Evolutionary conservation across 768 basidiomycete genomes (phyloP).

Genomic region (Cystobasidiopsis lactophilus): DNA sequence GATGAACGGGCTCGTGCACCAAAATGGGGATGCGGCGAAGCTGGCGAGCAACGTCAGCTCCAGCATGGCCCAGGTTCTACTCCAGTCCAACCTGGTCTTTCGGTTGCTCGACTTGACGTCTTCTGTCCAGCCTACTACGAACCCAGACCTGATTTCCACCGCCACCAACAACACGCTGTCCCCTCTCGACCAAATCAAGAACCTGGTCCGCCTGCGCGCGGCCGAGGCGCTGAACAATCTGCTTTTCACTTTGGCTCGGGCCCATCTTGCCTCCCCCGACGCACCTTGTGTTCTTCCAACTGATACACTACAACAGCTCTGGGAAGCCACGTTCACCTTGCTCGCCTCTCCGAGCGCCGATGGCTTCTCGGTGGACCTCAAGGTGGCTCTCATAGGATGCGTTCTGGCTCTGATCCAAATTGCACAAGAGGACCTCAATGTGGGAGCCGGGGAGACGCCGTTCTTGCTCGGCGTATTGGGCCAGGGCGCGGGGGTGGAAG

Average conservation of each 20-base stretch:
- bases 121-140: slow-evolving; percentile 23
- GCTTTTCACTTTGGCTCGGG: slow-evolving; percentile 23
- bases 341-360: background rate
- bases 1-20: background rate
- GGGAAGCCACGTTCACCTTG: slow-evolving; percentile 4
- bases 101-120: slow-evolving; percentile 22
- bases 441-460: slow-evolving; percentile 18
- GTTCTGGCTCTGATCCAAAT: slow-evolving; percentile 1
- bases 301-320: background rate
- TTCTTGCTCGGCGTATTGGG: slow-evolving; percentile 15
- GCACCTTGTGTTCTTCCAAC: slow-evolving; percentile 1
- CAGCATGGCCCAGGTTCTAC: background rate
- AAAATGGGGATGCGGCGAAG: background rate
- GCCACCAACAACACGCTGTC: background rate
- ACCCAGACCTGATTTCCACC: slow-evolving; percentile 13
- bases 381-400: slow-evolving; percentile 3
- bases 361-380: background rate
- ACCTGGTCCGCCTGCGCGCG: slow-evolving; percentile 25
- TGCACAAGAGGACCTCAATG: slow-evolving; percentile 8
- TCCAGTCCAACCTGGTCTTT: background rate
- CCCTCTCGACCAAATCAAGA: background rate
- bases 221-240: slow-evolving; percentile 31
- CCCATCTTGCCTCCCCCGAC: slow-evolving; percentile 5
- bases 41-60: background rate
- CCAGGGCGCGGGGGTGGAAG: slow-evolving; percentile 12